A percentile compares a stretch with the other conserved stretches of the same genome.
These are phyloP conservation scores for Ramaria sp. DNA, from an alignment of 768 basidiomycete genomes.

Conservation along the genomic window DNA sequence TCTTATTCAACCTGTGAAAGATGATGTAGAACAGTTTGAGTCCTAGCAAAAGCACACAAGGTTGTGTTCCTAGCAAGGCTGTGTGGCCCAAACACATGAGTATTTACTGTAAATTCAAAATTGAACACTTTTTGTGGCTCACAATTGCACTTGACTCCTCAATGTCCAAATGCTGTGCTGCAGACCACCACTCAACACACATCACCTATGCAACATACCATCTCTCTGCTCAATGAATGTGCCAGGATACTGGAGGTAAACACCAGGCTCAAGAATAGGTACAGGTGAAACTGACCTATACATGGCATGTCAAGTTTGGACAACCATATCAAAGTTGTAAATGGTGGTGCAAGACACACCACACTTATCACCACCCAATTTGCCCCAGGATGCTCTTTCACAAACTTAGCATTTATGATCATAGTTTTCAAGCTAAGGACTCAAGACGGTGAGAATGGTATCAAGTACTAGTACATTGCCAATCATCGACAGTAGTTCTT, in stretches of 20 bases:
- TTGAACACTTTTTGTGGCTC: no score
- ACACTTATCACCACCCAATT: no score
- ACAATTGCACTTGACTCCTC: no score
- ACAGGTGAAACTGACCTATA: no score
- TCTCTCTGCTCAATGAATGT: conserved; percentile 47
- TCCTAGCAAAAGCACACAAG: conserved; percentile 4
- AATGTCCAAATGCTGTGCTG: conserved; percentile 8
- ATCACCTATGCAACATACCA: conserved; percentile 33
- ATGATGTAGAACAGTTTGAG: conserved; percentile 6
- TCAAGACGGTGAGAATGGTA: conserved; percentile 46
- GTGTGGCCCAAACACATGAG: no score
- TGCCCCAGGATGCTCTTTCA: no score
- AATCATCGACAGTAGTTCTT: no score
- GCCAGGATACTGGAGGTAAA: conserved; percentile 45
- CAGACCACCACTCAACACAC: conserved; percentile 20
- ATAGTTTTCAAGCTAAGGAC: conserved; percentile 56
- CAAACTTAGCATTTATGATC: conserved; percentile 42
- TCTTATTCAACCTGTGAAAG: not conserved
- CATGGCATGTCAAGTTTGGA: no score
- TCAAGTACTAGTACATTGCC: no score
- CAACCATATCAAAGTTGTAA: no score
- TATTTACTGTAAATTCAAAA: no score
- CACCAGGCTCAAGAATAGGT: conserved; percentile 30
- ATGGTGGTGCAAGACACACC: no score
- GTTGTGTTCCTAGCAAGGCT: not conserved